These are phyloP conservation scores for Tardiomyces blankii DNA, from an alignment of 1,139 yeast genomes.

Conservation along the genomic window DNA sequence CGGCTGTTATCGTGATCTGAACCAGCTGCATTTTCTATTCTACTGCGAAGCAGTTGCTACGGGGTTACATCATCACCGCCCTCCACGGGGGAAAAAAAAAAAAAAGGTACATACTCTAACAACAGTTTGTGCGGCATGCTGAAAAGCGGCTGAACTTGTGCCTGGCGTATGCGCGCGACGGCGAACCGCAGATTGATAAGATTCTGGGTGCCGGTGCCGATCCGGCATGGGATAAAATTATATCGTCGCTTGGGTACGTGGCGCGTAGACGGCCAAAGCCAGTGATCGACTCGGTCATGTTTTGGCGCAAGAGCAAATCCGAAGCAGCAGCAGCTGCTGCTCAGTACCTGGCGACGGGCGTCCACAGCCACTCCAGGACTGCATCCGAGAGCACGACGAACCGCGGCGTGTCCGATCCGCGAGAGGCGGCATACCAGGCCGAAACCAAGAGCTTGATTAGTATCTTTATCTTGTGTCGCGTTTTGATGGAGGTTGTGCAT, in stretches of 20 bases:
- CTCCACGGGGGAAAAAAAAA: background rate
- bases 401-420: constrained; percentile 32
- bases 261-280: constrained; percentile 89
- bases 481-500: constrained; percentile 81
- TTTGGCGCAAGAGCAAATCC: constrained; percentile 88
- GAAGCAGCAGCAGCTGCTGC: constrained; percentile 73
- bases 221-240: constrained; percentile 72
- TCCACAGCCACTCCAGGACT: constrained; percentile 1
- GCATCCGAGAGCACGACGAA: background rate
- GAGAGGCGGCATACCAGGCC: constrained; percentile 67
- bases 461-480: constrained; percentile 85
- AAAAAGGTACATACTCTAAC: too few relatives aligned
- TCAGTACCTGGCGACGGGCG: constrained; percentile 1
- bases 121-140: constrained; percentile 71
- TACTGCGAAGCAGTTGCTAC: too few relatives aligned
- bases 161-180: constrained; percentile 51
- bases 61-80: constrained; percentile 1
- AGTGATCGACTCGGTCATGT: constrained; percentile 95
- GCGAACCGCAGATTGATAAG: constrained; percentile 74
- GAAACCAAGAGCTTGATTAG: constrained; percentile 81
- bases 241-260: constrained; percentile 78
- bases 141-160: constrained; percentile 76
- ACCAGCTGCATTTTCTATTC: too few relatives aligned
- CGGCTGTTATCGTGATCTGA: too few relatives aligned
- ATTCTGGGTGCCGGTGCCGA: constrained; percentile 84